phyloP scores from a whole-genome alignment of 495 filamentous ascomycete species.

The Penicillium bovifimosum region DNA sequence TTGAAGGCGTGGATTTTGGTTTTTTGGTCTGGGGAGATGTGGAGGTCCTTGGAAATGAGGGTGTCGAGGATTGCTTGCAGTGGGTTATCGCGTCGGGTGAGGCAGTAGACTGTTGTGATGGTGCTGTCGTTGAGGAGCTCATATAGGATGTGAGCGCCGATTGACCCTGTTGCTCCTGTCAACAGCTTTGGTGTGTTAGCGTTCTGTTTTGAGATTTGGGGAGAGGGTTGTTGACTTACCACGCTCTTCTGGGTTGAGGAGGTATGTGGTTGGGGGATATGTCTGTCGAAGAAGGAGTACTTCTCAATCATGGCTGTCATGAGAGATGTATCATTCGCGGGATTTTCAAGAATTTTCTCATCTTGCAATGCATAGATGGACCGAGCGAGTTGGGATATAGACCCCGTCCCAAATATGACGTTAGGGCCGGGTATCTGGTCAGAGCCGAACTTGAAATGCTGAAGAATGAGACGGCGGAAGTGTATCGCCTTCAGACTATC shows the following conservation, averaged over 20 bases:
- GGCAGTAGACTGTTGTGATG: conserved; percentile 46
- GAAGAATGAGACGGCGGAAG: conserved; percentile 45
- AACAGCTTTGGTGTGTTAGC: conserved; percentile 39
- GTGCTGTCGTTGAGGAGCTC: conserved; percentile 41
- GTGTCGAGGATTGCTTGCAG: conserved; percentile 25
- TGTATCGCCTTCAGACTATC: conserved; percentile 59
- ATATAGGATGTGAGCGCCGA: conserved; percentile 50
- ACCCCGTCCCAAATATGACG: conserved; percentile 49
- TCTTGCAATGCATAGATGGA: conserved; percentile 40
- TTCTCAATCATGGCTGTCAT: conserved; percentile 47
- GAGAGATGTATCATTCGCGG: conserved; percentile 25
- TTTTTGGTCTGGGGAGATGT: conserved; percentile 15
- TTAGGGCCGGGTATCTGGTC: conserved; percentile 34
- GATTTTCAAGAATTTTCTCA: conserved; percentile 16
- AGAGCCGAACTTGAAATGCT: conserved; percentile 36
- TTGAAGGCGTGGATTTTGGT: conserved; percentile 38
- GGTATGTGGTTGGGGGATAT: conserved; percentile 23
- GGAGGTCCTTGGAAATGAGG: conserved; percentile 32
- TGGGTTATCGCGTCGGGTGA: conserved; percentile 39
- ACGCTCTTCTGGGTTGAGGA: conserved; percentile 31
- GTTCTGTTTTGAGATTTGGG: too few relatives aligned
- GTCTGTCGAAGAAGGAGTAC: conserved; percentile 40
- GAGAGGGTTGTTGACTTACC: conserved; percentile 23
- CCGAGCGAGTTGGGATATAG: conserved; percentile 39
- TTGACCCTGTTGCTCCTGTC: conserved; percentile 55